Conservation (phyloP, 2,329 filamentous ascomycete species). For the Xylariales sp. region DNA sequence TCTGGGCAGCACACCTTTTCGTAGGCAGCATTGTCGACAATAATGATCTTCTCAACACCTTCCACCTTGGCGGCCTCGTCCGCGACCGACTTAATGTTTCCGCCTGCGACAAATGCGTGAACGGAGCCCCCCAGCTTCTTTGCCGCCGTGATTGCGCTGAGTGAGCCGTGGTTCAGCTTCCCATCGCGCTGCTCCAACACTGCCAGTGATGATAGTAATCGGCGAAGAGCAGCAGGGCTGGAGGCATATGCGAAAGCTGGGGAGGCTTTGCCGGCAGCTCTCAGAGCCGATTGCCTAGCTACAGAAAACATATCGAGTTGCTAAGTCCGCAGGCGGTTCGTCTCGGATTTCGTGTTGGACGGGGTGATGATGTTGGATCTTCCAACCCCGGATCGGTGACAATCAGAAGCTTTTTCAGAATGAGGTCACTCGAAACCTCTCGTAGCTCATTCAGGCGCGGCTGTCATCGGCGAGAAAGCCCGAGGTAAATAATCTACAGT, state of each 20-base stretch:
- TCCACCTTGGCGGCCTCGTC: constrained; percentile 84
- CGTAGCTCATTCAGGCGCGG: too few species aligned
- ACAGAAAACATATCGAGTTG: constrained; percentile 21
- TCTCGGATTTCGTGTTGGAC: too few species aligned
- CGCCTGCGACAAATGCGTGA: constrained; percentile 83
- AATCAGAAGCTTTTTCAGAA: too few species aligned
- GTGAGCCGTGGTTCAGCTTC: constrained; percentile 74
- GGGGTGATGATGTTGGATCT: too few species aligned
- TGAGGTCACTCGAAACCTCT: too few species aligned
- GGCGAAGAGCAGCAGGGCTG: constrained; percentile 52
- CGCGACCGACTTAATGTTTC: constrained; percentile 69
- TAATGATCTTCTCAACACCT: constrained; percentile 87
- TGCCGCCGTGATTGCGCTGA: constrained; percentile 82
- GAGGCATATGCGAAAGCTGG: constrained; percentile 23
- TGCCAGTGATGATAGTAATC: constrained; percentile 82
- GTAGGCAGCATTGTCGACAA: constrained; percentile 83
- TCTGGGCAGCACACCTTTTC: constrained; percentile 62
- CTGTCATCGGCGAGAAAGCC: constrained; percentile 4
- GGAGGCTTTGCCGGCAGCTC: constrained; percentile 16
- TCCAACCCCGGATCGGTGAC: too few species aligned
- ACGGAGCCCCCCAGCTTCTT: constrained; percentile 80
- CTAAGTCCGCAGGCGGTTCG: too few species aligned
- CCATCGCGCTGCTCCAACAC: constrained; percentile 91
- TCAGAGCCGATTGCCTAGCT: constrained; percentile 20
- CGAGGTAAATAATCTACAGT: constrained; percentile 6